These are phyloP conservation scores for Coemansia guatemalensis DNA, from an alignment of 192 early-diverging fungal species.

Conservation along the genomic window DNA sequence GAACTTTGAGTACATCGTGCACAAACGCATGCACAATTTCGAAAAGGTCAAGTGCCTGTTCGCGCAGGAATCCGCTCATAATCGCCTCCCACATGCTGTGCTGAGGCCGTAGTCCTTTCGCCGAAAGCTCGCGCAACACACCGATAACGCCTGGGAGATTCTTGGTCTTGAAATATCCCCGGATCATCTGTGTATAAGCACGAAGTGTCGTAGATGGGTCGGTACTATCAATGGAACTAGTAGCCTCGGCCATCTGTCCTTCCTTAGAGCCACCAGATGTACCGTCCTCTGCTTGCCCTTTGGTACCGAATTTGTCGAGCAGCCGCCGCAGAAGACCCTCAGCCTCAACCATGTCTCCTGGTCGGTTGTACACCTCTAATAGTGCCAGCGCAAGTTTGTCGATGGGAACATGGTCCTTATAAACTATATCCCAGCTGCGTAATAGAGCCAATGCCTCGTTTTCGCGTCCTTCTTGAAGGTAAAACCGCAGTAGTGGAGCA, in stretches of 20 bases:
- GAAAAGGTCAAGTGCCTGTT: constrained; percentile 50
- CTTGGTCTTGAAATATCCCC: constrained; percentile 22
- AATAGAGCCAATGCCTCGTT: constrained; percentile 33
- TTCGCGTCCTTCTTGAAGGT: constrained; percentile 27
- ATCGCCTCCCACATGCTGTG: constrained; percentile 32
- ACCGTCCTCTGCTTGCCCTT: background rate
- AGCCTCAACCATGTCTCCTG: constrained; percentile 18
- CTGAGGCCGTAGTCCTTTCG: constrained; percentile 11
- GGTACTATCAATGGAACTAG: background rate
- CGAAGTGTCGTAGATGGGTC: background rate
- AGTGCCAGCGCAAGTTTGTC: constrained; percentile 42
- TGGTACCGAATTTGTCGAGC: constrained; percentile 1
- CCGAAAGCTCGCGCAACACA: constrained; percentile 32
- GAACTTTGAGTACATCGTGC: constrained; percentile 30
- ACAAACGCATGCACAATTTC: constrained; percentile 37
- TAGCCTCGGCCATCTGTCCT: background rate
- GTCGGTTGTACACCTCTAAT: constrained; percentile 35
- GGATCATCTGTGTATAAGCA: constrained; percentile 22
- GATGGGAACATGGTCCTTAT: constrained; percentile 30
- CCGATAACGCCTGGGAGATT: constrained; percentile 37
- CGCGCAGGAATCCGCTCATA: constrained; percentile 38
- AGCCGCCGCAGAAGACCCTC: constrained; percentile 17
- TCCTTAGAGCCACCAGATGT: background rate
- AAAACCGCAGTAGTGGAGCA: constrained; percentile 44
- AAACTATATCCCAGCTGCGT: constrained; percentile 40